These are phyloP conservation scores for Chernovozyma aurita DNA, from an alignment of 1,139 yeast genomes.

Conservation along the genomic window DNA sequence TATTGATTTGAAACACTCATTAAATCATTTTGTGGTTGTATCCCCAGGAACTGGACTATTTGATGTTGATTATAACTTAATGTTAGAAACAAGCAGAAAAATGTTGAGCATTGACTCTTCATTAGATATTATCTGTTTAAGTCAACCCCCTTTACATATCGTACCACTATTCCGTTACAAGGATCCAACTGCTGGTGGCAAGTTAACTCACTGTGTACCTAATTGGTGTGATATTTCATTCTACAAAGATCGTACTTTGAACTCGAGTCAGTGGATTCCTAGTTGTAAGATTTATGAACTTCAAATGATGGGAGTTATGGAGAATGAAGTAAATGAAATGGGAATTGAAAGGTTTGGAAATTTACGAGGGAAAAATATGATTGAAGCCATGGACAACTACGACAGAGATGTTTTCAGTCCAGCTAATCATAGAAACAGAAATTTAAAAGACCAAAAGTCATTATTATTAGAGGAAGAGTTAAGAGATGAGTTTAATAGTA, in stretches of 20 bases:
- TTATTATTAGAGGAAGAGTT: neutral
- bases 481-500: no score
- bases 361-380: slow-evolving; percentile 27
- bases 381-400: slow-evolving; percentile 55
- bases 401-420: slow-evolving; percentile 52
- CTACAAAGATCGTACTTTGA: slow-evolving; percentile 57
- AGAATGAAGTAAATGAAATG: slow-evolving; percentile 70
- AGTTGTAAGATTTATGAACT: slow-evolving; percentile 89
- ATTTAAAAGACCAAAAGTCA: no score
- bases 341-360: slow-evolving; percentile 51
- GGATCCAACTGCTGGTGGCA: slow-evolving; percentile 41
- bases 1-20: slow-evolving; percentile 82
- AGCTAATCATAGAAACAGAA: slow-evolving; percentile 9
- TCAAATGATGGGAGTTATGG: slow-evolving; percentile 98
- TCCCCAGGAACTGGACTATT: slow-evolving; percentile 93
- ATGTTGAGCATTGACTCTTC: slow-evolving; percentile 78
- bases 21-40: slow-evolving; percentile 76
- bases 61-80: slow-evolving; percentile 81
- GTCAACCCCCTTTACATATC: slow-evolving; percentile 87
- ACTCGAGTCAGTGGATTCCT: slow-evolving; percentile 76
- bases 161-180: slow-evolving; percentile 82
- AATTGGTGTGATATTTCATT: slow-evolving; percentile 93
- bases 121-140: slow-evolving; percentile 80
- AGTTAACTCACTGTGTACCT: slow-evolving; percentile 75
- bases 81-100: slow-evolving; percentile 71